Evolutionary conservation across 257 asterid species (phyloP), one percentile per base, ranked within the genome.

Genomic region (Penstemon newberryi): DNA sequence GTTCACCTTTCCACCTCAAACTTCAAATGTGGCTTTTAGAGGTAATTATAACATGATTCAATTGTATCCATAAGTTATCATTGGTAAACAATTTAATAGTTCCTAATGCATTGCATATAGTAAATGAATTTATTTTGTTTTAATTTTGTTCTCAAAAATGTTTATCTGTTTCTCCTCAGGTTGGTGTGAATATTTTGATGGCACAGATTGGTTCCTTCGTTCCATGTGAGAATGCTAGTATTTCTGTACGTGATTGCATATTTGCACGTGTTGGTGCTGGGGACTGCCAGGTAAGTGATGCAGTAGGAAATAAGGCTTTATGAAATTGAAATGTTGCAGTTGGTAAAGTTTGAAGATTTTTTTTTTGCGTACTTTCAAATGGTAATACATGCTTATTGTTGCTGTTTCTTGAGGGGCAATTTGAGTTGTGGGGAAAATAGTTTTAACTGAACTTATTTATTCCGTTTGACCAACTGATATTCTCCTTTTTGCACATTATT

Each of bases 181-280:
- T 89, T 76, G 97, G 99, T 62, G 92, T 91, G 79, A 94, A 84
- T 74, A 74, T 94, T 82, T 82, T 91, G 76, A 94, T 94, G 99
- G 96, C 99, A 45, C 99, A 94, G 86, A 71, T 94, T 60, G 99
- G 99, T 49, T 91, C 88, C 18, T 94, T 89, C 68, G 87, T 94
- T 65, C 97, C 99, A 43, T 94, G 99, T 75, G 89, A 85, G 75
- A 83, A 73, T 71, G 99, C 99, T 57, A 79, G 68, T 76, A 84
- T 94, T 78, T 89, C 99, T 70, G 72, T 94, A 36, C 97, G 97
- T 10, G 99, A 94, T 79, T 94, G 97, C 83, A 89, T 94, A 66
- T 94, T 94, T 73, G 99, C 99, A 75, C 97, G 97, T 67, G 97
- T 94, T 59, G 99, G 99, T 52, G 99, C 99, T 72, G 99, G 99